Percentiles rank a stretch among this genome's conserved stretches.
Conservation (phyloP, 305 asterid species). For the Lippia alba region DNA sequence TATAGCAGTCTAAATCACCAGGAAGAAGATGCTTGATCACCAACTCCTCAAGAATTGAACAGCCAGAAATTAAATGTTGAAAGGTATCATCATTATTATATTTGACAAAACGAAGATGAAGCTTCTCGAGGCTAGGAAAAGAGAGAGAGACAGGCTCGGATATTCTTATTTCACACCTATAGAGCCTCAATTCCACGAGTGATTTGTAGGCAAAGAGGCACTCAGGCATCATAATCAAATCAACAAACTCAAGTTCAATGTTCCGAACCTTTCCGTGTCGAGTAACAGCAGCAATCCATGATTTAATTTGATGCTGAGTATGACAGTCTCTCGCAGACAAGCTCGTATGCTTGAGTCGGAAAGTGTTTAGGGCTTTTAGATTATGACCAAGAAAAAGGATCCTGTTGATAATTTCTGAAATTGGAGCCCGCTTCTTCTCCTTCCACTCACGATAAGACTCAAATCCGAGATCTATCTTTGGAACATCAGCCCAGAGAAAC, state of each 20-base stretch:
- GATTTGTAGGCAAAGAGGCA: slow-evolving; percentile 28
- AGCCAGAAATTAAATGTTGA: slow-evolving; percentile 9
- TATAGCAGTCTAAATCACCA: neutral
- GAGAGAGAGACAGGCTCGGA: neutral
- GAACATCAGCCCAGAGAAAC: slow-evolving; percentile 17
- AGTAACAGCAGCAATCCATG: slow-evolving; percentile 13
- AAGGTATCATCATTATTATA: neutral
- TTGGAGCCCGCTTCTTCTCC: no score
- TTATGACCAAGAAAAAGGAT: neutral
- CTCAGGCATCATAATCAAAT: neutral
- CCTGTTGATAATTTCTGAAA: neutral
- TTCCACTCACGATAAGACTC: neutral
- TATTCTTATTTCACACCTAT: no score
- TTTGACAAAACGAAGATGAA: slow-evolving; percentile 10
- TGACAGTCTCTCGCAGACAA: no score
- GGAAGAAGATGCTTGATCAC: neutral
- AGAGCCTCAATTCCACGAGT: slow-evolving; percentile 17
- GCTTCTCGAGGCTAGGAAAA: slow-evolving; percentile 30
- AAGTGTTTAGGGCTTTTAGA: neutral
- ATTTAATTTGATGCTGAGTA: neutral
- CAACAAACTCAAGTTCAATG: neutral
- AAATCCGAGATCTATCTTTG: neutral
- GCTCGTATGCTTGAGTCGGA: neutral
- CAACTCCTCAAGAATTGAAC: slow-evolving; percentile 19
- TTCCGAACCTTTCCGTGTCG: neutral